Percentiles rank a stretch among this genome's conserved stretches.
Evolutionary conservation across 2,329 filamentous ascomycete species (phyloP).

Genomic region (Paraconiothyrium sp.): DNA sequence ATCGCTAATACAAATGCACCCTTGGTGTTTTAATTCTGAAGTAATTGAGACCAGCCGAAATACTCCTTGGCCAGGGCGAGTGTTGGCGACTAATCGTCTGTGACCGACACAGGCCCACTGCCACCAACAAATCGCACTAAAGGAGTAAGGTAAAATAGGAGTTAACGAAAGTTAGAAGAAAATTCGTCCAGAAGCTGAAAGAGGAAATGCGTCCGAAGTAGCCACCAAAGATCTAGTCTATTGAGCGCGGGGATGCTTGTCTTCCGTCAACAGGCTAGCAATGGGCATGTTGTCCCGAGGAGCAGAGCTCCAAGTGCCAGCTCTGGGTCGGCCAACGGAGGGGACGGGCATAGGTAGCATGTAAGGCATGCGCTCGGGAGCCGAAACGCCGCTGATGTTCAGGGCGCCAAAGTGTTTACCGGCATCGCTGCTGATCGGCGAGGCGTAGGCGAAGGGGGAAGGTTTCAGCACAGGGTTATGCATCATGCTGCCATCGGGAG

Average conservation of each 20-base stretch:
- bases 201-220: constrained; percentile 9
- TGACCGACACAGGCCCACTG: background rate
- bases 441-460: constrained; percentile 43
- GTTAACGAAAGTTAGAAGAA: constrained; percentile 38
- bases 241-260: constrained; percentile 42
- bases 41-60: background rate
- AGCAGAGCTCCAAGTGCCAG: constrained; percentile 49
- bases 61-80: background rate
- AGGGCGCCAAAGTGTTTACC: constrained; percentile 45
- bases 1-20: constrained; percentile 1
- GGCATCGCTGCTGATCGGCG: constrained; percentile 41
- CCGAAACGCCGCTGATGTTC: constrained; percentile 44
- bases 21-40: background rate
- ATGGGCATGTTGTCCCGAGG: constrained; percentile 52
- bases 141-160: constrained; percentile 18
- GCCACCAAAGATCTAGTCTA: constrained; percentile 18
- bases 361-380: constrained; percentile 47
- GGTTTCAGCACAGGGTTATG: constrained; percentile 47
- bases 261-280: constrained; percentile 50
- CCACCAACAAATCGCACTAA: constrained; percentile 9
- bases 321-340: constrained; percentile 40
- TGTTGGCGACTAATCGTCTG: constrained; percentile 7
- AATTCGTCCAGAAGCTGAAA: constrained; percentile 17
- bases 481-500: constrained; percentile 50
- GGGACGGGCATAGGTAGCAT: constrained; percentile 50